Evolutionary conservation across 1,284 basidiomycete genomes (phyloP), one percentile per base, ranked within the genome.

Genomic region (Apiotrichum gracile): DNA sequence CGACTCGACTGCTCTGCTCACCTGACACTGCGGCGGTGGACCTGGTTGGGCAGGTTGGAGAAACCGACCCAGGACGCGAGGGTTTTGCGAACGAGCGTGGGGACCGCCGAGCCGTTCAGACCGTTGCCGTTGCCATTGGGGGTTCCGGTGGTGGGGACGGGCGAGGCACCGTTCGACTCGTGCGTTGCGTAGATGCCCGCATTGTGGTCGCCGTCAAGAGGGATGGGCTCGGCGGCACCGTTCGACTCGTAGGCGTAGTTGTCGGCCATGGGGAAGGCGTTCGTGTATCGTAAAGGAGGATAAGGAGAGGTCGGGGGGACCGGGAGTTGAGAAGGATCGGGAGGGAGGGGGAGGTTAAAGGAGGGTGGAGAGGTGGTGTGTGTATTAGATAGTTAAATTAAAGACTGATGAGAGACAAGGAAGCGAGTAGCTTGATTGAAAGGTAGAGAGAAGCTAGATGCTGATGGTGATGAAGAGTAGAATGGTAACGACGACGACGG

Each of bases 11-110:
- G 39, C n/a, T 7, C 16, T 24, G 74, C 78, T 64, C 60, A 76
- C 79, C 89, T 83, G 54, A 94, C 87, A 68, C 91, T 93, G 80
- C 92, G 91, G 76, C 93, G 85, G 78, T 96, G 93, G 45, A 96
- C 91, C 76, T 97, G 92, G 81, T 97, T 96, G 54, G 93, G 92
- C 53, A 97, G 81, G 77, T 94, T 97, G 73, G 91, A 89, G 71
- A 89, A 86, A 41, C 84, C 84, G 53, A 93, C 74, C 70, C 69
- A 75, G 37, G 70, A 73, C 17, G 65, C 62, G 50, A 77, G 62
- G 52, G 70, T 72, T 64, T 74, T 76, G 65, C 68, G 67, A 37
- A 66, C 59, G 41, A 65, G 60, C 24, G 51, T 43, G 34, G 33
- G 52, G 50, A 35, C 21, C 3, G 41, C 41, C 22, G 24, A 21